These are phyloP conservation scores for Syzygium aqueum DNA, from an alignment of 345 rosid genomes.

Conservation along the genomic window DNA sequence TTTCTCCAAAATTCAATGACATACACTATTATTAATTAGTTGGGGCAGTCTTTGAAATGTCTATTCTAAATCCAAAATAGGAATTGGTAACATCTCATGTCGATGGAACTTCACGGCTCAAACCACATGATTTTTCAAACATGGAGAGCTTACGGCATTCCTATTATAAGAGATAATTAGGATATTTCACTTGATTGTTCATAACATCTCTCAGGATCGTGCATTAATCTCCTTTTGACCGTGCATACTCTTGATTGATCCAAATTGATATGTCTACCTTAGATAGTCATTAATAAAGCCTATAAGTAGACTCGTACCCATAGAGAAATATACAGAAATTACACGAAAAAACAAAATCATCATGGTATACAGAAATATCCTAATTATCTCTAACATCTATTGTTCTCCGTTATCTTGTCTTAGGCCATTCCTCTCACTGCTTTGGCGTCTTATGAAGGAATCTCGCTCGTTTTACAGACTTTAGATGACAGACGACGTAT, in stretches of 20 bases:
- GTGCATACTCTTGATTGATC: neutral
- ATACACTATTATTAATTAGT: too few relatives aligned
- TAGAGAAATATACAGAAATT: too few relatives aligned
- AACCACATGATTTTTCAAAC: neutral
- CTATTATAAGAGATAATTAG: neutral
- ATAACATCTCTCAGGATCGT: too few relatives aligned
- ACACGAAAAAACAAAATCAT: neutral
- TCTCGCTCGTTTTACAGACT: neutral
- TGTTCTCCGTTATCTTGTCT: neutral
- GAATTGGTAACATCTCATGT: neutral
- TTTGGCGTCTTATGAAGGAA: neutral
- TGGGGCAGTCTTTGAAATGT: neutral
- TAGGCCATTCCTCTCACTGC: neutral
- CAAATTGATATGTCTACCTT: neutral
- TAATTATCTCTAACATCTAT: neutral
- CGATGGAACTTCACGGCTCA: neutral
- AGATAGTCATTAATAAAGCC: neutral
- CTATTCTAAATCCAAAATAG: neutral
- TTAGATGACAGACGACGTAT: neutral
- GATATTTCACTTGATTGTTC: neutral
- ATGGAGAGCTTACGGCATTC: neutral
- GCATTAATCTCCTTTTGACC: neutral
- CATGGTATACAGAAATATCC: rapidly evolving
- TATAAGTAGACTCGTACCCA: neutral
- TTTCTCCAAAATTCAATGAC: neutral